Base-by-base conservation (phyloP, 140 eudicot genomes). In the Bidens hawaiensis region DNA sequence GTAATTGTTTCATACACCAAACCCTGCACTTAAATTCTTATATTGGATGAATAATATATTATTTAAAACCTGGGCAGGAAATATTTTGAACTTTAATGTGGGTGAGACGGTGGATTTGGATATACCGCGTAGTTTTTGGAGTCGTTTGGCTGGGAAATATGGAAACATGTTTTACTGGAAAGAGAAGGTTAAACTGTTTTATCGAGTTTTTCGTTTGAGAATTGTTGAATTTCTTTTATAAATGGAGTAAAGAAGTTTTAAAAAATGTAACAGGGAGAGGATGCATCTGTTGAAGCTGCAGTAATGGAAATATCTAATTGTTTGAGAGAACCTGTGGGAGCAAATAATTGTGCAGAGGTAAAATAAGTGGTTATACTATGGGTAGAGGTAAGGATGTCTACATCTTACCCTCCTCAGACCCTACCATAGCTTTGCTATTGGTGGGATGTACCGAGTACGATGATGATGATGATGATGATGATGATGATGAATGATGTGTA, bases 91-190 rank as follows among this genome's bases (percentile, higher is more conserved):
- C 68, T 91, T 91, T 52, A 91, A 91, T 60, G 98, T 91, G 70
- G 98, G 98, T 19, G 91, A 81, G 55, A 69, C 80, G 1, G 91
- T 91, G 45, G 98, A 91, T 80, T 69, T 91, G 51, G 96, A 91
- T 65, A 72, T 91, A 60, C 98, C 98, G 40, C 95, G 89, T 26
- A 91, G 93, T 90, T 91, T 91, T 62, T 91, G 96, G 98, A 91
- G 89, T 75, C 98, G 95, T 19, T 69, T 91, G 75, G 98, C 96
- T 4, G 96, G 96, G 22, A 88, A 82, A 75, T 91, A 91, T 40
- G 96, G 99, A 51, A 91, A 91, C 72, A 80, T 91, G 63, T 91
- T 91, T 67, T 91, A 91, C 61, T 91, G 96, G 99, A 91, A 91
- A 77, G 99, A 91, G 50, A 87, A 82, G 85, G 97, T 87, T 61